Evolutionary conservation across 1,284 basidiomycete species (phyloP), one percentile per base, ranked within the genome.

Genomic region (Cryptococcus sp.): DNA sequence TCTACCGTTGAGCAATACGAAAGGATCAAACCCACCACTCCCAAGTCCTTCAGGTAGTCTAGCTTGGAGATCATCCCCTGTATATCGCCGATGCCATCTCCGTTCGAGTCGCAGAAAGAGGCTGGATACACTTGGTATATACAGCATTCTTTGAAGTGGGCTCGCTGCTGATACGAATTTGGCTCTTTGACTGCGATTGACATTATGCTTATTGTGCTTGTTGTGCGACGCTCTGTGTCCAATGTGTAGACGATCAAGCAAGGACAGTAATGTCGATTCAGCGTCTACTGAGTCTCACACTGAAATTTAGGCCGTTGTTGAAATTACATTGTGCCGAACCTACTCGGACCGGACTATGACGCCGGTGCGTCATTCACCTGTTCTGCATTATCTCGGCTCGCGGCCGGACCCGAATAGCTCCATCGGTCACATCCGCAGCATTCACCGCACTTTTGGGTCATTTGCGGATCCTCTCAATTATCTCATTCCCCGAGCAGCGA

Each of bases 51-150:
- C 61, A 91, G 80, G 75, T 91, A 88, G 67, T 87, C 86, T 6
- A 90, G 78, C 69, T 86, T 86, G 26, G 77, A 68, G 44, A 79
- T 75, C 61, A 91, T 87, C 17, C 88, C 87, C 40, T 82, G 81
- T 34, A 91, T 80, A 75, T 91, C 89, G n/a, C 89, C 89, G 54
- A 87, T 79, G 2, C 88, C 89, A 73, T 89, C 87, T 3, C 85
- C 86, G 62, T 87, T 88, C 37, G 84, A 83, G 69, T 90, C 88
- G 61, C 80, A 81, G 80, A 89, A 91, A 0, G 86, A 66, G 8
- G 50, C 55, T 15, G 57, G 59, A 23, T 61, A 57, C 48, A 57
- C 47, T 41, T 61, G 59, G 25, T 61, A 61, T 41, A 61, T 55
- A 20, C 22, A 34, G 29, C 53, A 55, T 40, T 59, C 58, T 26